Percentiles rank a stretch among this genome's conserved stretches.
phyloP scores from a whole-genome alignment of 2,329 filamentous ascomycete species.

The Neonectria punicea region DNA sequence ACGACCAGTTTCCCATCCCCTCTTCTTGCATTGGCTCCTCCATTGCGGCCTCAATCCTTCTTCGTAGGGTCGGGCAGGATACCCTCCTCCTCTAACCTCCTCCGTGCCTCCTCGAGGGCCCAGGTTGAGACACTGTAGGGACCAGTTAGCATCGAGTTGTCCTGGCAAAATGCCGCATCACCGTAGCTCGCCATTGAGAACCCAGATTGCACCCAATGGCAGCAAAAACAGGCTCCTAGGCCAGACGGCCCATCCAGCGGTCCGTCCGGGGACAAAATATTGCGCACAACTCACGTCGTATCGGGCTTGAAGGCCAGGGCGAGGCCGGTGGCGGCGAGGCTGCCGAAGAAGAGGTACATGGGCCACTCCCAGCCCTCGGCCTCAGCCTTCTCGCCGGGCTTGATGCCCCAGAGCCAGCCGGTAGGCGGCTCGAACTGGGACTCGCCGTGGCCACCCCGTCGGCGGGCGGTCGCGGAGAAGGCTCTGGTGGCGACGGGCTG shows the following conservation, averaged over 20 bases:
- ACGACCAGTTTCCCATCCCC: slow-evolving; percentile 23
- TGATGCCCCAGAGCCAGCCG: slow-evolving; percentile 94
- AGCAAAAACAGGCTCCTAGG: neutral
- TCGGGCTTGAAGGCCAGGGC: slow-evolving; percentile 97
- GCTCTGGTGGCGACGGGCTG: slow-evolving; percentile 48
- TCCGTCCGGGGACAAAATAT: slow-evolving; percentile 19
- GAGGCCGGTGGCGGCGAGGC: slow-evolving; percentile 76
- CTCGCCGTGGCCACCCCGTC: slow-evolving; percentile 60
- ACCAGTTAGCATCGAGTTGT: slow-evolving; percentile 41
- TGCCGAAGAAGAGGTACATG: slow-evolving; percentile 86
- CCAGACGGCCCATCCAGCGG: neutral
- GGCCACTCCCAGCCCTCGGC: slow-evolving; percentile 96
- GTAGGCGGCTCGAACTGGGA: slow-evolving; percentile 88
- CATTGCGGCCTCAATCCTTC: slow-evolving; percentile 53
- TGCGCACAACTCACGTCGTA: slow-evolving; percentile 81
- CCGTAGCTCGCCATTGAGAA: slow-evolving; percentile 18
- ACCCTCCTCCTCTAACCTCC: slow-evolving; percentile 95
- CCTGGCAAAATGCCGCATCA: slow-evolving; percentile 41
- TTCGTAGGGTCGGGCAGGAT: slow-evolving; percentile 83
- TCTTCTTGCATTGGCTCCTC: slow-evolving; percentile 26
- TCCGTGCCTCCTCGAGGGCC: slow-evolving; percentile 95
- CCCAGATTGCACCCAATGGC: slow-evolving; percentile 7
- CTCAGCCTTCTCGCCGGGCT: slow-evolving; percentile 94
- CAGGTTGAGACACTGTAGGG: slow-evolving; percentile 91
- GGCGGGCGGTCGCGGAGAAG: slow-evolving; percentile 59